Conservation (phyloP, 306 rosid genomes). For the Castanea sativa region DNA sequence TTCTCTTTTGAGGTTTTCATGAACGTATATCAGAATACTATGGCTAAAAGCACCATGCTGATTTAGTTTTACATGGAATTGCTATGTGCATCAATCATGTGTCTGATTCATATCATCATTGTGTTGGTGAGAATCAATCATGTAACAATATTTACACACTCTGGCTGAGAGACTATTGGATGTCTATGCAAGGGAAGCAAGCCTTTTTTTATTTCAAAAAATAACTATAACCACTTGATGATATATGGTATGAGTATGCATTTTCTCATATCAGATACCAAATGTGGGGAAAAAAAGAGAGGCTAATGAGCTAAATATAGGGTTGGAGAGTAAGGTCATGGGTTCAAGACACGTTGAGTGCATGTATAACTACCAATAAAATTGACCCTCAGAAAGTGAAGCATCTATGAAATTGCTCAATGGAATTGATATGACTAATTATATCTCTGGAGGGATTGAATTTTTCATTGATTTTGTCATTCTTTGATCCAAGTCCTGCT, state of each 20-base stretch:
- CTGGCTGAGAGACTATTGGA: background rate
- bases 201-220: background rate
- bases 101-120: background rate
- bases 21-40: background rate
- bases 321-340: too few relatives aligned
- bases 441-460: background rate
- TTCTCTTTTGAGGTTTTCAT: background rate
- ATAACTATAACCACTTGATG: background rate
- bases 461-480: background rate
- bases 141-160: background rate
- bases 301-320: too few relatives aligned
- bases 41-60: background rate
- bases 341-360: too few relatives aligned
- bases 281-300: too few relatives aligned
- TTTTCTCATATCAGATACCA: background rate
- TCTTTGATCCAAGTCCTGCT: background rate
- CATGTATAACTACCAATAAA: background rate
- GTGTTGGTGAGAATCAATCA: background rate
- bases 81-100: background rate
- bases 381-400: background rate
- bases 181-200: background rate
- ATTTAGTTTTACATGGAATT: background rate
- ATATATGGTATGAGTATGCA: background rate
- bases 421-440: too few relatives aligned
- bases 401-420: background rate